Evolutionary conservation across 352 stramenopile genomes (phyloP).

Genomic region (Phytopythium aichiense): DNA sequence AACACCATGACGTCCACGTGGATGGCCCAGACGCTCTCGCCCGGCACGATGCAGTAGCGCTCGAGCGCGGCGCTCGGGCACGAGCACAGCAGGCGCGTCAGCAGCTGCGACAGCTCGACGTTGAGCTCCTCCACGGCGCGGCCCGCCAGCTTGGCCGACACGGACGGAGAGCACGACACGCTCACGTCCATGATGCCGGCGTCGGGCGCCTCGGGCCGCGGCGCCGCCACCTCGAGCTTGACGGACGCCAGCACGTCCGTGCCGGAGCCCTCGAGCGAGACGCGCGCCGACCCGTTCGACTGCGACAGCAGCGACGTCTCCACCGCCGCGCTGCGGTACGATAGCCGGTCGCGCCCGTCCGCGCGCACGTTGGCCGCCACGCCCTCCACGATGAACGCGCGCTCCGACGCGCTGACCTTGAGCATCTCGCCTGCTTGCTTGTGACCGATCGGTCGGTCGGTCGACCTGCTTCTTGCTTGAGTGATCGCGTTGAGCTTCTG

Average conservation of each 20-base stretch:
- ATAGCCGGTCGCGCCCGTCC: slow-evolving; percentile 58
- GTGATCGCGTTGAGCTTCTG: no score
- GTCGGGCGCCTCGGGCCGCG: slow-evolving; percentile 37
- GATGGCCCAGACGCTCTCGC: slow-evolving; percentile 70
- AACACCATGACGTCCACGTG: slow-evolving; percentile 78
- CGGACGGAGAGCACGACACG: slow-evolving; percentile 66
- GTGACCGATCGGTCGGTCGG: no score
- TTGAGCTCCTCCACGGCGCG: slow-evolving; percentile 73
- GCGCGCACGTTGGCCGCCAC: slow-evolving; percentile 68
- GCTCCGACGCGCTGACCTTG: slow-evolving; percentile 74
- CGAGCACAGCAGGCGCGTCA: slow-evolving; percentile 63
- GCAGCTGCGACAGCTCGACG: slow-evolving; percentile 72
- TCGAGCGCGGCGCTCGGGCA: slow-evolving; percentile 47
- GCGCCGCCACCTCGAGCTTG: slow-evolving; percentile 65
- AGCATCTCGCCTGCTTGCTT: slow-evolving; percentile 31
- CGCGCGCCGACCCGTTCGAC: slow-evolving; percentile 73
- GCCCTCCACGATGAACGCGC: slow-evolving; percentile 66
- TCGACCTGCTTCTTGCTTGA: no score
- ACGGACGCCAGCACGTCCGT: slow-evolving; percentile 77
- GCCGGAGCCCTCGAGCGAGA: slow-evolving; percentile 55
- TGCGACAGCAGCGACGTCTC: slow-evolving; percentile 72
- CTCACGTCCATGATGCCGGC: slow-evolving; percentile 47
- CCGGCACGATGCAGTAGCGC: slow-evolving; percentile 62
- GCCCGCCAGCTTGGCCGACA: slow-evolving; percentile 68
- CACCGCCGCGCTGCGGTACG: slow-evolving; percentile 54